phyloP scores from a whole-genome alignment of 176 grass and related monocot genomes.

The Triticum monococcum region DNA sequence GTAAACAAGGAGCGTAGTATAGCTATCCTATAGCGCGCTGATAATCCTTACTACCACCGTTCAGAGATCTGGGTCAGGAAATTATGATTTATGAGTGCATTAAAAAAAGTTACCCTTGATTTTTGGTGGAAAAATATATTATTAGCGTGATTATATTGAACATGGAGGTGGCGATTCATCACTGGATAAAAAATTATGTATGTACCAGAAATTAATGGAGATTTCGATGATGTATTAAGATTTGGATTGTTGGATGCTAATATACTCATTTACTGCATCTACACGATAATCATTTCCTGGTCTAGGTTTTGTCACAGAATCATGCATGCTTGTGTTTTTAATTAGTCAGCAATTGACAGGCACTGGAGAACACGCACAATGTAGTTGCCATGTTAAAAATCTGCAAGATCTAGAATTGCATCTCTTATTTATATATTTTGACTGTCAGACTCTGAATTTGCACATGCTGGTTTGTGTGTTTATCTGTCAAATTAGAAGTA shows the following conservation, averaged over 20 bases:
- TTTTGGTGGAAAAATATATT: background rate
- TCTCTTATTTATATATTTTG: background rate
- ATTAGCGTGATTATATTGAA: background rate
- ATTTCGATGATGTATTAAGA: background rate
- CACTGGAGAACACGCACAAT: background rate
- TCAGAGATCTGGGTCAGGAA: background rate
- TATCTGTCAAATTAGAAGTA: background rate
- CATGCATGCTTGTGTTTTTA: background rate
- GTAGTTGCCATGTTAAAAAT: conserved; percentile 1
- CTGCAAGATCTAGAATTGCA: background rate
- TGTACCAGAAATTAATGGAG: background rate
- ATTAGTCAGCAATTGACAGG: background rate
- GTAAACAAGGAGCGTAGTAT: background rate
- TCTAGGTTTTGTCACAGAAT: background rate
- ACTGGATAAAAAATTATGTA: background rate
- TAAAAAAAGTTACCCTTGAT: background rate
- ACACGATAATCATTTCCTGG: background rate
- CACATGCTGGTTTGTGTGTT: background rate
- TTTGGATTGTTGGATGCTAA: background rate
- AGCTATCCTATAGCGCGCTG: background rate
- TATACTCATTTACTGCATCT: background rate
- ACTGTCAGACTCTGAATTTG: background rate
- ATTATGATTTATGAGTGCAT: background rate
- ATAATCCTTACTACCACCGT: background rate
- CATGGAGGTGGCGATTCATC: background rate